phyloP scores from a whole-genome alignment of 345 rosid genomes.

The Populus alba region DNA sequence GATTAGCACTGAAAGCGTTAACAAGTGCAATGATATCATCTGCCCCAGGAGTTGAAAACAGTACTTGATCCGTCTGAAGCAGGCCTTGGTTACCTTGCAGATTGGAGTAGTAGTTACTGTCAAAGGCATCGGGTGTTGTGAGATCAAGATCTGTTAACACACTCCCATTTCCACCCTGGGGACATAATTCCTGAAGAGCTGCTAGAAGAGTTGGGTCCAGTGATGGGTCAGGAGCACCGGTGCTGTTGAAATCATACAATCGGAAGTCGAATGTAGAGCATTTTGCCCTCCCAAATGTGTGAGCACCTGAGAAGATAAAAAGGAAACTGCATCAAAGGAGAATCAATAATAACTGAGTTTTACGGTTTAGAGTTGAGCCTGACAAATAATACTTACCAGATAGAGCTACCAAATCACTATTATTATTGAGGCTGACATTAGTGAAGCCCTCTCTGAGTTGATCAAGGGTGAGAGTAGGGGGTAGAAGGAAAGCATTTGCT shows the following conservation, averaged over 20 bases:
- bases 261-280: slow-evolving; percentile 37
- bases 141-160: slow-evolving; percentile 43
- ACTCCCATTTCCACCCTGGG: slow-evolving; percentile 39
- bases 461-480: not conserved
- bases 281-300: slow-evolving; percentile 60
- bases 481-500: slow-evolving; percentile 18
- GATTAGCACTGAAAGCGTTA: slow-evolving; percentile 34
- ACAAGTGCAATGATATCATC: slow-evolving; percentile 42
- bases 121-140: slow-evolving; percentile 50
- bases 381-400: slow-evolving; percentile 8
- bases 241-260: slow-evolving; percentile 44
- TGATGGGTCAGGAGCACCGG: slow-evolving; percentile 48
- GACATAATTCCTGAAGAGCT: slow-evolving; percentile 46
- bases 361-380: not conserved
- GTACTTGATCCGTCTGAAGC: slow-evolving; percentile 56
- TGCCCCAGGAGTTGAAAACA: slow-evolving; percentile 50
- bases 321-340: not conserved
- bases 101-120: slow-evolving; percentile 49
- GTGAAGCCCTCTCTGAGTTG: slow-evolving; percentile 11
- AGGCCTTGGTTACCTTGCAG: slow-evolving; percentile 43
- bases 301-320: slow-evolving; percentile 40
- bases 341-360: not conserved
- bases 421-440: slow-evolving; percentile 22
- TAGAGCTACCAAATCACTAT: slow-evolving; percentile 25
- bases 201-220: slow-evolving; percentile 41